Evolutionary conservation across 73 alveolate genomes (phyloP), one percentile per base, ranked within the genome.

Genomic region (Symbiodinium natans): DNA sequence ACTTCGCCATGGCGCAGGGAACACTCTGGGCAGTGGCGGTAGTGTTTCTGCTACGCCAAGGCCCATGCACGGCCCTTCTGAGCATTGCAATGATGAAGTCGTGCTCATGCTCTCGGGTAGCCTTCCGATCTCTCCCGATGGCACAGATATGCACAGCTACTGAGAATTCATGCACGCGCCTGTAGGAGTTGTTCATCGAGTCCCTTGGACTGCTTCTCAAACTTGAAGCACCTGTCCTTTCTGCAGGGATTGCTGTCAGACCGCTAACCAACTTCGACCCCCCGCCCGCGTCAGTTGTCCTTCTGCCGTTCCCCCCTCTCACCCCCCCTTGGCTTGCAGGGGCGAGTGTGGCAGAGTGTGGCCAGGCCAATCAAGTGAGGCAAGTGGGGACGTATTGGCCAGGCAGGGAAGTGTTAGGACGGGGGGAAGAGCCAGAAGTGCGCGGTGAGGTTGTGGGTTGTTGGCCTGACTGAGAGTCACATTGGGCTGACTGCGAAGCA

Each of bases 141-240:
- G n/a, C 39, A 36, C 15, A 29, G 25, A 23, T 29, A 31, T 68
- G 13, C 11, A 36, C 82, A 68, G 82, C 82, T 25, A 29, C 25
- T 29, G 10, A 71, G 41, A 15, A 29, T 15, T 5, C 4, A 33
- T 71, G 10, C 41, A 31, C 39, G 21, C 36, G 83, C 94, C 95
- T 88, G 95, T n/a, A 88, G 46, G 25, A 88, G 73, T 25, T 41
- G 95, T 46, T 88, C 95, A 29, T 88, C 95, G 56, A 88, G 73
- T 3, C 95, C 95, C 86, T 88, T 88, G 63, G 95, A 88, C 42
- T 88, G 95, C 29, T 83, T 82, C 86, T 88, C 95, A 40, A 88
- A 88, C 43, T 88, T 88, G 86, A 88, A 88, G 86, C 95, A 88
- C 33, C 95, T 85, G 74, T 88, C 95, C 95, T 88, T 43, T 42